A percentile compares a stretch with the other conserved stretches of the same genome.
phyloP scores from a whole-genome alignment of 83 land plant genomes.

The Isoetes engelmannii region DNA sequence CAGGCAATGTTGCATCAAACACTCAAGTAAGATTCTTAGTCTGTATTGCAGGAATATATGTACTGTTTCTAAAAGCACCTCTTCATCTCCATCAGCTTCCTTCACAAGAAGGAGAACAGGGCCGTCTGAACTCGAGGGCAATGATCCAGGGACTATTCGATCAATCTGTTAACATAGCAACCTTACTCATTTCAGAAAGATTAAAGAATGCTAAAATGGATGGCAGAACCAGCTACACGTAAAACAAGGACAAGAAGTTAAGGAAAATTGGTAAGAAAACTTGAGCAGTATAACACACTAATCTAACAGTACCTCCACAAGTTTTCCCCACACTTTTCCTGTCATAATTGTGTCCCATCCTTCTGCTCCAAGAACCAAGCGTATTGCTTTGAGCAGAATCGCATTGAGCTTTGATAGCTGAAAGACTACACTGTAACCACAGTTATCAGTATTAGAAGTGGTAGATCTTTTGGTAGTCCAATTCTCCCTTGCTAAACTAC shows the following conservation, averaged over 20 bases:
- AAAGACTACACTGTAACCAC: conserved; percentile 61
- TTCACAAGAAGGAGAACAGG: conserved; percentile 76
- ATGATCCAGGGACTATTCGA: conserved; percentile 73
- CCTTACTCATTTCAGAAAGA: conserved; percentile 1
- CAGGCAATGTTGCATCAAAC: background rate
- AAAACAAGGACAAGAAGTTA: background rate
- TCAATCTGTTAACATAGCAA: conserved; percentile 52
- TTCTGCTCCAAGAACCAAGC: conserved; percentile 50
- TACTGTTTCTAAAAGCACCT: conserved; percentile 38
- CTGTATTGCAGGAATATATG: background rate
- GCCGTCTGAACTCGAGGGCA: conserved; percentile 43
- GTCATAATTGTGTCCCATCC: conserved; percentile 95
- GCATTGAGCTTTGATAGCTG: conserved; percentile 88
- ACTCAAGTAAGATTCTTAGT: background rate
- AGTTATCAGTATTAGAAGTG: too few species aligned
- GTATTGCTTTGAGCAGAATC: conserved; percentile 60
- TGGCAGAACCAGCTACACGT: background rate
- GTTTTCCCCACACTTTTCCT: conserved; percentile 59
- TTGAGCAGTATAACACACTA: too few species aligned
- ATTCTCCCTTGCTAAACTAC: conserved; percentile 20
- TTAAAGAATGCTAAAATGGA: background rate
- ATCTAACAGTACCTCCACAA: conserved; percentile 47
- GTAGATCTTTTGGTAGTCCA: too few species aligned
- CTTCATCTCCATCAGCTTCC: conserved; percentile 96
- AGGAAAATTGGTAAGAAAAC: background rate